Conservation (phyloP, 2,329 filamentous ascomycete species). For the Aspergillus costaricaensis region DNA sequence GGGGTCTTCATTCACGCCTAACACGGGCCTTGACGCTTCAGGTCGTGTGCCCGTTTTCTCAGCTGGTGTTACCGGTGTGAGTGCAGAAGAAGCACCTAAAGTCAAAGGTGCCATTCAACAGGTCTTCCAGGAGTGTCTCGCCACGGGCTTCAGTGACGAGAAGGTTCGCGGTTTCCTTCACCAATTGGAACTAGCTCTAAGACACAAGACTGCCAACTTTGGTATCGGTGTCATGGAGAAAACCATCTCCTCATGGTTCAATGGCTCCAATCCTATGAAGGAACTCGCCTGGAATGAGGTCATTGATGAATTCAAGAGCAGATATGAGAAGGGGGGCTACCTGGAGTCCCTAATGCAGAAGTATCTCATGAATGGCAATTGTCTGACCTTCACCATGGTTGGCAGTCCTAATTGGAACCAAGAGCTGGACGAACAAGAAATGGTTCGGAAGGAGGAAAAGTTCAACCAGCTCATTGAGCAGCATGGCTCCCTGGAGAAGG, state of each 20-base stretch:
- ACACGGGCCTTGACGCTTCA: slow-evolving; percentile 85
- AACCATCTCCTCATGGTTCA: slow-evolving; percentile 91
- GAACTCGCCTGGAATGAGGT: slow-evolving; percentile 90
- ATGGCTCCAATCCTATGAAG: slow-evolving; percentile 88
- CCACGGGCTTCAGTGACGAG: slow-evolving; percentile 79
- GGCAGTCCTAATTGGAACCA: slow-evolving; percentile 75
- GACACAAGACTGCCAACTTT: slow-evolving; percentile 96
- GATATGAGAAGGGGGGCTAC: slow-evolving; percentile 74
- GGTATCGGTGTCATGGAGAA: slow-evolving; percentile 88
- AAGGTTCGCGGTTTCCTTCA: slow-evolving; percentile 95
- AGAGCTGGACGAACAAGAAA: slow-evolving; percentile 75
- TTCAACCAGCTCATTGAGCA: slow-evolving; percentile 69
- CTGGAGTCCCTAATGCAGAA: slow-evolving; percentile 84
- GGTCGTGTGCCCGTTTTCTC: slow-evolving; percentile 81
- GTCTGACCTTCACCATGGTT: slow-evolving; percentile 90
- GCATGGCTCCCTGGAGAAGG: slow-evolving; percentile 71
- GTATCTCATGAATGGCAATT: slow-evolving; percentile 84
- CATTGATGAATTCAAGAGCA: slow-evolving; percentile 76
- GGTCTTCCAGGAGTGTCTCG: slow-evolving; percentile 68
- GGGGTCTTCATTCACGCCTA: slow-evolving; percentile 91
- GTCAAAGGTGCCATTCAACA: slow-evolving; percentile 73
- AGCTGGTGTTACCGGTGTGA: slow-evolving; percentile 86
- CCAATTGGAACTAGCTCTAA: slow-evolving; percentile 86
- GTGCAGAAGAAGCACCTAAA: slow-evolving; percentile 73
- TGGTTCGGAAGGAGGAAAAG: slow-evolving; percentile 70